Evolutionary conservation across 2,329 filamentous ascomycete species (phyloP).

Genomic region (Aspergillus fumigatiaffinis): DNA sequence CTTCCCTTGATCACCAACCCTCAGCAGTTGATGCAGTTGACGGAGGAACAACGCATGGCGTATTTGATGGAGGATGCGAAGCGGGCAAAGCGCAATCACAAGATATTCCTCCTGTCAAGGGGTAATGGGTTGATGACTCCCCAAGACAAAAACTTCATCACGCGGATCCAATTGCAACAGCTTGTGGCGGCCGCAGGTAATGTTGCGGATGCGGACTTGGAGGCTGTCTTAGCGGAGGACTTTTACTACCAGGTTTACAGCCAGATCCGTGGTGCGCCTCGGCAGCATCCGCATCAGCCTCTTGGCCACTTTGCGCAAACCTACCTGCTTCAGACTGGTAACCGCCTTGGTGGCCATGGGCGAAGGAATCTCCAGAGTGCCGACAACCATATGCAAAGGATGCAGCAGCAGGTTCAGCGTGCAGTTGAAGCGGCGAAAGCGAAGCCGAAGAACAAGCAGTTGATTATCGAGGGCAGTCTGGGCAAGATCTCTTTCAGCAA

Average conservation of each 20-base stretch:
- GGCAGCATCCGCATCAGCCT: slow-evolving; percentile 88
- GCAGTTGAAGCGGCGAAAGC: slow-evolving; percentile 96
- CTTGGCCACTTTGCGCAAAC: slow-evolving; percentile 96
- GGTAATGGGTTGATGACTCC: slow-evolving; percentile 98
- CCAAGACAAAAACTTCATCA: slow-evolving; percentile 99
- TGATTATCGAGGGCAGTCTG: slow-evolving; percentile 92
- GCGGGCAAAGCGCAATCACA: slow-evolving; percentile 94
- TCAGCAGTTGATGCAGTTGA: slow-evolving; percentile 70
- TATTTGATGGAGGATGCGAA: slow-evolving; percentile 90
- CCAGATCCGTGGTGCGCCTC: slow-evolving; percentile 84
- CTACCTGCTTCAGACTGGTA: slow-evolving; percentile 92
- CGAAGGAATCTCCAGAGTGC: slow-evolving; percentile 75
- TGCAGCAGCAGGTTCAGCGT: slow-evolving; percentile 98
- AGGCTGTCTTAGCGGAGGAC: slow-evolving; percentile 81
- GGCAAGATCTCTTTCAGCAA: slow-evolving; percentile 99
- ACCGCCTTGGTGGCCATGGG: slow-evolving; percentile 65
- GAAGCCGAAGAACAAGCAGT: slow-evolving; percentile 94
- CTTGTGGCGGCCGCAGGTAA: slow-evolving; percentile 89
- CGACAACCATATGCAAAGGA: slow-evolving; percentile 96
- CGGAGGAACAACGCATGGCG: slow-evolving; percentile 77
- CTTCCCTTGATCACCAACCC: slow-evolving; percentile 62
- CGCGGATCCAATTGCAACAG: slow-evolving; percentile 94
- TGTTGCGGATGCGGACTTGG: slow-evolving; percentile 71
- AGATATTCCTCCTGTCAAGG: slow-evolving; percentile 88
- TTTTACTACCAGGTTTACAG: slow-evolving; percentile 99